Evolutionary conservation across 345 rosid genomes (phyloP).

Genomic region (Mallotus nudiflorus): DNA sequence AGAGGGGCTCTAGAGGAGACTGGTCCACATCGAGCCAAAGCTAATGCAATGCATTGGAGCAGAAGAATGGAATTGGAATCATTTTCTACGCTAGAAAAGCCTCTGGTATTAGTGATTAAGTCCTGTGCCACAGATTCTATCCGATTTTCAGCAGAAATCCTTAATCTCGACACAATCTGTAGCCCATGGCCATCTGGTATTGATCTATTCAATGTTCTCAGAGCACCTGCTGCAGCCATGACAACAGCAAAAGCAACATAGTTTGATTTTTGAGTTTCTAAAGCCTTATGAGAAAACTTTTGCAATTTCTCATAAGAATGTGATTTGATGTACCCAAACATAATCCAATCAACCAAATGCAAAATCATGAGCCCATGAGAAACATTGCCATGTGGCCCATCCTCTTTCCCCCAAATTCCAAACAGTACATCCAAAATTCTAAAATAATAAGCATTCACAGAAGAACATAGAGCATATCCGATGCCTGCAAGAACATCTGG

Average conservation of each 20-base stretch:
- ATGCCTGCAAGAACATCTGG: slow-evolving; percentile 74
- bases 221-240: slow-evolving; percentile 76
- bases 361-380: slow-evolving; percentile 71
- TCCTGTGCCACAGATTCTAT: slow-evolving; percentile 46
- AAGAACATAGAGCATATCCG: slow-evolving; percentile 75
- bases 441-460: slow-evolving; percentile 19
- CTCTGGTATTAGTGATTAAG: slow-evolving; percentile 44
- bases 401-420: slow-evolving; percentile 61
- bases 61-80: slow-evolving; percentile 40
- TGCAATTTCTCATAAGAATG: slow-evolving; percentile 44
- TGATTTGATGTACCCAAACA: slow-evolving; percentile 57
- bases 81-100: slow-evolving; percentile 20
- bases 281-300: slow-evolving; percentile 36
- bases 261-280: slow-evolving; percentile 44
- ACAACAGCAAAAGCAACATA: slow-evolving; percentile 51
- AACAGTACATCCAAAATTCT: slow-evolving; percentile 55
- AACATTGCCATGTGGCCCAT: slow-evolving; percentile 50
- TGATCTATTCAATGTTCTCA: slow-evolving; percentile 60
- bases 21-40: slow-evolving; percentile 74
- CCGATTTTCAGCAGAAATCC: slow-evolving; percentile 56
- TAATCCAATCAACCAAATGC: slow-evolving; percentile 83
- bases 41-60: slow-evolving; percentile 64
- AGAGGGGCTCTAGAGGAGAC: slow-evolving; percentile 54
- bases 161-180: slow-evolving; percentile 45
- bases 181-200: slow-evolving; percentile 36